Base-by-base conservation (phyloP, 352 stramenopile genomes). In the Thraustochytrium striatum region DNA sequence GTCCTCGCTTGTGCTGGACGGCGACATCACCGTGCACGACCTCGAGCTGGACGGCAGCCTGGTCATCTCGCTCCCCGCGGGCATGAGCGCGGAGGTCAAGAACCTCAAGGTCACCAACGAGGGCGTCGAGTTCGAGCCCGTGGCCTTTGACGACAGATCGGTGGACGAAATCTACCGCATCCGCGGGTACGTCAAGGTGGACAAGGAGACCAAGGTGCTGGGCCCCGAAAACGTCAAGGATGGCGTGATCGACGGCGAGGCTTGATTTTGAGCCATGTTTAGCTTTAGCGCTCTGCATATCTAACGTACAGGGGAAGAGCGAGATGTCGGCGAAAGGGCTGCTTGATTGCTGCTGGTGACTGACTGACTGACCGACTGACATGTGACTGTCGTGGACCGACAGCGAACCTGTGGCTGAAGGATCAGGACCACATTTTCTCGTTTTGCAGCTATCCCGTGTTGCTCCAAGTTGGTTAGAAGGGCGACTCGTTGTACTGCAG, bases 11-110 rank as follows among this genome's bases (percentile, higher is more conserved):
- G 85, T 94, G 13, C 59, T 95, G 35, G 83, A 87, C 47, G 90
- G 87, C 35, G 85, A 88, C 32, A 82, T 94, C 36, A 81, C 82
- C 1, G 87, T 94, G 69, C 82, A 93, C 79, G 89, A 85, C 70
- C 82, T 93, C 52, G 79, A 91, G 57, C 72, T 94, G 19, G 88
- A 94, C 85, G 90, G 90, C 50, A 83, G 84, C 39, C 80, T 92
- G 16, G 70, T 91, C 13, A 81, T 94, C 72, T 84, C 90, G 43
- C 86, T 83, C 19, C 84, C 84, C 69, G 73, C 85, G 8, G 84
- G 85, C 52, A 85, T 86, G 57, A 83, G 81, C 55, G 84, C 87
- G 8, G 78, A 84, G 11, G 86, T 93, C 72, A 72, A 81, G 30
- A 83, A 89, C 78, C 72, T 91, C 30, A 72, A 69, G 19, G 85